Evolutionary conservation across 192 early-diverging fungal genomes (phyloP), one percentile per base, ranked within the genome.

Genomic region (Podila verticillata): DNA sequence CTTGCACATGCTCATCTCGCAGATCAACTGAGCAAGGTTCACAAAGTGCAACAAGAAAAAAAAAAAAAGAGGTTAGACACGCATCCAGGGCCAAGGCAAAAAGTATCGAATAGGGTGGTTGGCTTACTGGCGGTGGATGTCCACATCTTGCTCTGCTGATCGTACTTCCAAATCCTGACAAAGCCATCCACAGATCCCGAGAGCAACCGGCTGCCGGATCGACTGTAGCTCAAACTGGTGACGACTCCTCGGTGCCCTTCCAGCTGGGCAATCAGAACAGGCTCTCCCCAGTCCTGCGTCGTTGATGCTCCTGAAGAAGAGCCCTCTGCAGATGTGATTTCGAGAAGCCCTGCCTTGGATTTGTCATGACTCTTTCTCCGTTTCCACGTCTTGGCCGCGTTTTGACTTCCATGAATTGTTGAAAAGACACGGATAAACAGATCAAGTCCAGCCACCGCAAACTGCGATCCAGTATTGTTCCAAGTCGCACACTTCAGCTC

Each of bases 101-200:
- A n/a, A 54, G 7, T 24, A 17, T 22, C 49, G 20, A 2, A 54
- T 22, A 20, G 15, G 22, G 20, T 36, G 1, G 9, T 44, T 6
- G 49, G 81, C 82, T 82, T 87, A 91, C 85, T 80, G 6, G 79
- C 77, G 7, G 90, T 79, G 7, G 89, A 87, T 0, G 72, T 82
- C 94, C 93, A 96, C 66, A 81, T 73, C 19, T 84, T 73, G 30
- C 72, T 85, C 2, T 66, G 68, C 32, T 78, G 80, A 54, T 87
- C 74, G 57, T 87, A 91, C 26, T 82, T 84, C 92, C 93, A 96
- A 5, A 96, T 87, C 60, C 86, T 89, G 2, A 89, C 91, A 10
- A 91, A 94, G 15, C 96, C 95, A 73, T 97, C 95, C 17, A 86
- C 85, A 13, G 89, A 92, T 8, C 93, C 95, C 29, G 92, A 90